Percentiles rank a stretch among this genome's conserved stretches.
phyloP scores from a whole-genome alignment of 2,329 filamentous ascomycete genomes.

The Microdochium trichocladiopsis region DNA sequence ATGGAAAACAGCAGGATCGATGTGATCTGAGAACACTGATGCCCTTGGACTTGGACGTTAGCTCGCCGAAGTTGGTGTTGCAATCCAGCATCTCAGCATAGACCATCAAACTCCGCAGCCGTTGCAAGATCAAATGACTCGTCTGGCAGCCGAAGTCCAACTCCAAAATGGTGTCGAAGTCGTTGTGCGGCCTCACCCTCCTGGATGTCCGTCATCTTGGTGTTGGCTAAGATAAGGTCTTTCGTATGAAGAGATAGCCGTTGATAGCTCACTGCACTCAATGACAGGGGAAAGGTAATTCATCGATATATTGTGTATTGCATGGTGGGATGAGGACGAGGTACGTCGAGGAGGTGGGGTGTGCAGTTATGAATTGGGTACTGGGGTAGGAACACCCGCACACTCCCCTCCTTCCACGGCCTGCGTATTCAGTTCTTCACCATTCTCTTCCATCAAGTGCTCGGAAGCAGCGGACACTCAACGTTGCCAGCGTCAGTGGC shows the following conservation, averaged over 20 bases:
- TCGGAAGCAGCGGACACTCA: no score
- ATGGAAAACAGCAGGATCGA: conserved; percentile 76
- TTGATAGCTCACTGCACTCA: no score
- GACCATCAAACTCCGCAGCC: conserved; percentile 71
- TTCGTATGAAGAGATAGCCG: not conserved
- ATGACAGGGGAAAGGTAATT: no score
- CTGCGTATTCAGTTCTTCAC: no score
- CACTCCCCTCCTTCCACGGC: no score
- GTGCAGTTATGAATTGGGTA: no score
- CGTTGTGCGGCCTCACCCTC: conserved; percentile 25
- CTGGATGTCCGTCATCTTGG: conserved; percentile 2
- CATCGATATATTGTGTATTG: no score
- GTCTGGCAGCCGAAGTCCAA: conserved; percentile 68
- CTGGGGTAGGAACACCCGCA: no score
- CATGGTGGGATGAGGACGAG: no score
- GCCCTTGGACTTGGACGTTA: conserved; percentile 74
- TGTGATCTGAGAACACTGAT: conserved; percentile 72
- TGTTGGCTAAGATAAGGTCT: not conserved
- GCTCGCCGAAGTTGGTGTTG: conserved; percentile 71
- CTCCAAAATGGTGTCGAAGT: conserved; percentile 56
- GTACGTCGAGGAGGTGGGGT: no score
- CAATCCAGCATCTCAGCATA: conserved; percentile 87
- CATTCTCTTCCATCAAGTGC: no score
- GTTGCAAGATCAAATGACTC: conserved; percentile 67
- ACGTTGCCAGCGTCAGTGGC: no score